Conservation (phyloP, 371 early-diverging fungal genomes). For the Sporodiniella umbellata region DNA sequence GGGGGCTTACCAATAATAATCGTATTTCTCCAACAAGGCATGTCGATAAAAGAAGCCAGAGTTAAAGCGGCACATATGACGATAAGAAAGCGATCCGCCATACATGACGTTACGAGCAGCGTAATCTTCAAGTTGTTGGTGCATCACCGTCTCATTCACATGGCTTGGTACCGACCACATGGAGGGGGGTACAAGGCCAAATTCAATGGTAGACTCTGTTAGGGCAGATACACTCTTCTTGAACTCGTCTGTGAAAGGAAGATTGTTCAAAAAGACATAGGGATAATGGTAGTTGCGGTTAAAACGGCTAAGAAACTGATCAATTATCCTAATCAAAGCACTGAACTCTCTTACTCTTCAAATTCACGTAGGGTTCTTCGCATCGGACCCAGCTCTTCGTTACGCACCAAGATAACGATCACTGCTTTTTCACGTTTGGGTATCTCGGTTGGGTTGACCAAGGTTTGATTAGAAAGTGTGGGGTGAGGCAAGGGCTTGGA, state of each 20-base stretch:
- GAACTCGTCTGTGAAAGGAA: constrained; percentile 74
- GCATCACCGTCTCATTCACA: constrained; percentile 62
- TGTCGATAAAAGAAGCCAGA: constrained; percentile 94
- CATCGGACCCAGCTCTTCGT: constrained; percentile 73
- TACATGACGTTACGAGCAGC: constrained; percentile 69
- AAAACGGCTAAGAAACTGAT: constrained; percentile 53
- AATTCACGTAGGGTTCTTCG: constrained; percentile 70
- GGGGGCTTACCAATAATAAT: constrained; percentile 91
- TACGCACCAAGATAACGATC: constrained; percentile 67
- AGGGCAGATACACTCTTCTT: constrained; percentile 54
- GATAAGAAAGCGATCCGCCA: constrained; percentile 35
- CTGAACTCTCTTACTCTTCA: constrained; percentile 54
- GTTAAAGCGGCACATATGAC: constrained; percentile 56
- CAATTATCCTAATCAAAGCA: neutral
- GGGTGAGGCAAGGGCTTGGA: no score
- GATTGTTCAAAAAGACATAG: constrained; percentile 87
- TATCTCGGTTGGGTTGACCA: no score
- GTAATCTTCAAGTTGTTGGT: constrained; percentile 51
- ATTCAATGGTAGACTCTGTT: constrained; percentile 58
- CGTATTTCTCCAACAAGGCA: constrained; percentile 72
- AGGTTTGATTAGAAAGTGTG: no score
- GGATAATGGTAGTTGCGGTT: constrained; percentile 85
- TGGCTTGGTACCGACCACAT: constrained; percentile 72
- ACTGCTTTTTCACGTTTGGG: constrained; percentile 31
- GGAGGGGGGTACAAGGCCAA: constrained; percentile 62